These are phyloP conservation scores for Globisporangium yorkense DNA, from an alignment of 352 stramenopile genomes.

Conservation along the genomic window DNA sequence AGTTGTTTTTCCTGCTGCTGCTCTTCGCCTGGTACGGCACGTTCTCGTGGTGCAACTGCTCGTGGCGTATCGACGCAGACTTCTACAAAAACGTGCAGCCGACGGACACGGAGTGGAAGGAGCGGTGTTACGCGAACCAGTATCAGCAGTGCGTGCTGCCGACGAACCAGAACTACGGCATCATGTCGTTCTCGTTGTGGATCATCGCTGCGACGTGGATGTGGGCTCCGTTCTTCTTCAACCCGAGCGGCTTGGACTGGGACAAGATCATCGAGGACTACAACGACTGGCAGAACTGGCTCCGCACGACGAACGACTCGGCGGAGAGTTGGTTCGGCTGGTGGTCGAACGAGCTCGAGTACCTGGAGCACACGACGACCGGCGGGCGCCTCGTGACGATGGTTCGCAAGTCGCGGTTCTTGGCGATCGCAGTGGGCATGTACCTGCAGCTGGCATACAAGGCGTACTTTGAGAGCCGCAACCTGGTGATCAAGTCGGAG, in stretches of 20 bases:
- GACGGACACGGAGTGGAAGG: conserved; percentile 69
- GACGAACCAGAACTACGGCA: conserved; percentile 96
- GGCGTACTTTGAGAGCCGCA: conserved; percentile 63
- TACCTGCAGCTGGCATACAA: conserved; percentile 82
- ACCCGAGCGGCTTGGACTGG: conserved; percentile 97
- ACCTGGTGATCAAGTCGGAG: conserved; percentile 43
- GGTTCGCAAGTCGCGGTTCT: conserved; percentile 79
- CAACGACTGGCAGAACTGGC: conserved; percentile 93
- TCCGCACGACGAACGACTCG: conserved; percentile 84
- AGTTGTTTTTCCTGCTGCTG: conserved; percentile 85
- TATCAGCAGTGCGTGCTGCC: conserved; percentile 91
- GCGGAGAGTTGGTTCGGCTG: conserved; percentile 85
- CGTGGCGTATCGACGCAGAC: conserved; percentile 56
- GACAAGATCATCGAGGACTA: conserved; percentile 95
- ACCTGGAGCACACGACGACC: conserved; percentile 72
- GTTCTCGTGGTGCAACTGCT: conserved; percentile 91
- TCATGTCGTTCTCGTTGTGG: conserved; percentile 96
- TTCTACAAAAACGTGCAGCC: conserved; percentile 79
- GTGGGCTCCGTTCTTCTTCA: conserved; percentile 91
- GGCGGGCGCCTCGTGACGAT: conserved; percentile 58
- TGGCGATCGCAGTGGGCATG: conserved; percentile 62
- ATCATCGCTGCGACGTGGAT: conserved; percentile 91
- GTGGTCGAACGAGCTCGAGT: conserved; percentile 81
- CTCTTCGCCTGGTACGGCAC: conserved; percentile 90
- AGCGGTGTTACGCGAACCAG: conserved; percentile 70